These are phyloP conservation scores for Acanthamoeba royreba DNA, from an alignment of 208 protist genomes.

Conservation along the genomic window DNA sequence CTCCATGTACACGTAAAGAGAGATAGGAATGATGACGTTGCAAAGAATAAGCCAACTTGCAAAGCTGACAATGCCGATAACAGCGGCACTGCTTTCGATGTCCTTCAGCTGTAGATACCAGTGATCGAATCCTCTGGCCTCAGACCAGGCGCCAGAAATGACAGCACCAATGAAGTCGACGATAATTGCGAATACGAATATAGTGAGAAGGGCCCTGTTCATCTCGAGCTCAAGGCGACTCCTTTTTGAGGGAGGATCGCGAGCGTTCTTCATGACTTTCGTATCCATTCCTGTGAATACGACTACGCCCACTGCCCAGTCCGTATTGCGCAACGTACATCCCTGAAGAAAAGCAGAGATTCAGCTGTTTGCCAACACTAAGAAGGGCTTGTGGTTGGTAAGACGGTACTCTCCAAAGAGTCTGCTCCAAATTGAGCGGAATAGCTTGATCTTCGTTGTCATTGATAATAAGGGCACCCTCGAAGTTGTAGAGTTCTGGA, in stretches of 20 bases:
- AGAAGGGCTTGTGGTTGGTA: background rate
- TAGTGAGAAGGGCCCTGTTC: slow-evolving; percentile 60
- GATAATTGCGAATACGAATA: slow-evolving; percentile 65
- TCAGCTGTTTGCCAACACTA: background rate
- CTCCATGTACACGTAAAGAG: slow-evolving; percentile 79
- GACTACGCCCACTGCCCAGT: slow-evolving; percentile 65
- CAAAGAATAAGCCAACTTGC: slow-evolving; percentile 73
- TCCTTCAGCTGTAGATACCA: slow-evolving; percentile 23
- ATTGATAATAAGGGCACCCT: slow-evolving; percentile 3
- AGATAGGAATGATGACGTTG: slow-evolving; percentile 80
- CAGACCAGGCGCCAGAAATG: slow-evolving; percentile 37
- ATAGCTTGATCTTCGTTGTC: background rate
- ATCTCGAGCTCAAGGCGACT: slow-evolving; percentile 64
- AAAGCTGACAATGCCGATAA: slow-evolving; percentile 51
- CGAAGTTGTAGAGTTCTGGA: slow-evolving; percentile 49
- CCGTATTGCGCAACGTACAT: slow-evolving; percentile 67
- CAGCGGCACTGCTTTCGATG: background rate
- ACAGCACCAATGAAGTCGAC: slow-evolving; percentile 60
- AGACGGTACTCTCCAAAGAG: background rate
- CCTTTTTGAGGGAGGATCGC: slow-evolving; percentile 62
- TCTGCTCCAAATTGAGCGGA: slow-evolving; percentile 28
- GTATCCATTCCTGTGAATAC: slow-evolving; percentile 77
- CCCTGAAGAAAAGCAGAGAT: slow-evolving; percentile 2
- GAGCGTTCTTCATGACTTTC: slow-evolving; percentile 75
- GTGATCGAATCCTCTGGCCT: background rate